Base-by-base conservation (phyloP, 176 grass and related monocot species). In the Phyllostachys edulis region DNA sequence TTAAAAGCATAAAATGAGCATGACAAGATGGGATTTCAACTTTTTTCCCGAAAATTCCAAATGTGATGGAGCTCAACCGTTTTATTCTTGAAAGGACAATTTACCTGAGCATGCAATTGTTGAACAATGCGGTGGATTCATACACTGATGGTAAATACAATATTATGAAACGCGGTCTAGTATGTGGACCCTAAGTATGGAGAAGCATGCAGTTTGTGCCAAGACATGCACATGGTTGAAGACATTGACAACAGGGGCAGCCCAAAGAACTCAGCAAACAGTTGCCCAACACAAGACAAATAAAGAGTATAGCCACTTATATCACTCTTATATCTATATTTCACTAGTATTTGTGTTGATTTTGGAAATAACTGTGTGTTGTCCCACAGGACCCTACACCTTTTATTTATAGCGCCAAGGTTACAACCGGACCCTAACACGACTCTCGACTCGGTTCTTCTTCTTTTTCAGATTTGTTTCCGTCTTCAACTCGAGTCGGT, bases 241-340 rank as follows among this genome's bases (percentile, higher is more conserved):
- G 17, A 59, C 12, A 39, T 36, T 61, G 44, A 70, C 9, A 20
- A 49, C 32, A 61, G 42, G 20, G 57, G 11, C 77, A 60, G n/a
- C 56, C 56, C 21, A 80, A 66, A 66, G 12, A 86, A 52, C 44
- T 52, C 46, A 86, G 9, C 11, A 29, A 63, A 44, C 16, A 64
- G 56, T 6, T 51, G 32, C 21, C 15, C 62, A 12, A n/a, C 15
- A 40, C 5, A 76, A 41, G 63, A 36, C 59, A 32, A 44, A 69
- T 45, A 6, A 67, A 23, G 6, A 78, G 24, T 4, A 67, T 10
- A 24, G 18, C 37, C 39, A 23, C 41, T 29, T 55, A 69, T 15
- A 45, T 9, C 6, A 9, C 39, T 34, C 54, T 29, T 55, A 69
- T 15, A 45, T 9, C 6, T 14, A 59, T 66, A 85, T 17, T 37